Evolutionary conservation across 768 basidiomycete species (phyloP).

Genomic region (Leucosporidium yakuticum): DNA sequence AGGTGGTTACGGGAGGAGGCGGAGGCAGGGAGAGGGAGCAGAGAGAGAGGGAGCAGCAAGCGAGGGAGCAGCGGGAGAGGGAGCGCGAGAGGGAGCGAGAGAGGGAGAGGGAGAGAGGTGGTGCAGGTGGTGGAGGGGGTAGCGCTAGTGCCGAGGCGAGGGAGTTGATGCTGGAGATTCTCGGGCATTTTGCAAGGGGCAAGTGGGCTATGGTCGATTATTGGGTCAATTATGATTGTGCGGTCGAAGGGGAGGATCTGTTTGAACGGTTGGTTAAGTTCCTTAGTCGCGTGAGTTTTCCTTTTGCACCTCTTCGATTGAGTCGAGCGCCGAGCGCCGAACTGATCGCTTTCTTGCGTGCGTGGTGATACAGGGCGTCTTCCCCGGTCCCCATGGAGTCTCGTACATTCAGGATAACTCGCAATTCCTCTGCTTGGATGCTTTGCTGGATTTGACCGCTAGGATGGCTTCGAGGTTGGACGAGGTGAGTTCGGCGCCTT

Average conservation of each 20-base stretch:
- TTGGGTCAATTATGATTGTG: conserved; percentile 94
- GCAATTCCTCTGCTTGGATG: conserved; percentile 81
- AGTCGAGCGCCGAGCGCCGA: not conserved
- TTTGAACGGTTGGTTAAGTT: conserved; percentile 86
- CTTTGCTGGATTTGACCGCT: conserved; percentile 76
- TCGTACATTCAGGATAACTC: conserved; percentile 59
- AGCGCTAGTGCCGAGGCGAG: conserved; percentile 77
- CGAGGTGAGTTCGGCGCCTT: not conserved
- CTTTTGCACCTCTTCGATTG: conserved; percentile 8
- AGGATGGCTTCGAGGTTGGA: conserved; percentile 70
- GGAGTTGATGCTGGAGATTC: conserved; percentile 80
- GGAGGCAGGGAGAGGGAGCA: conserved; percentile 4
- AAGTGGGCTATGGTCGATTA: conserved; percentile 86
- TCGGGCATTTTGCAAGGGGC: conserved; percentile 71
- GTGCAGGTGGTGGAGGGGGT: conserved; percentile 2
- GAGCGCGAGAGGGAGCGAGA: conserved; percentile 1
- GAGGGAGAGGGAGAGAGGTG: conserved; percentile 5
- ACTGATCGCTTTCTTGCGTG: not conserved
- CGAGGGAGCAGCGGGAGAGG: conserved; percentile 7
- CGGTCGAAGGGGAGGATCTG: conserved; percentile 91
- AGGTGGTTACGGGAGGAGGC: not conserved
- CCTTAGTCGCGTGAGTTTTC: conserved; percentile 54
- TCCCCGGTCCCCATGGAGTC: conserved; percentile 58
- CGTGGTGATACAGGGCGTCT: conserved; percentile 58
- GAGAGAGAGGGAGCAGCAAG: not conserved